Base-by-base conservation (phyloP, 2,329 filamentous ascomycete species). In the Diplodia intermedia region DNA sequence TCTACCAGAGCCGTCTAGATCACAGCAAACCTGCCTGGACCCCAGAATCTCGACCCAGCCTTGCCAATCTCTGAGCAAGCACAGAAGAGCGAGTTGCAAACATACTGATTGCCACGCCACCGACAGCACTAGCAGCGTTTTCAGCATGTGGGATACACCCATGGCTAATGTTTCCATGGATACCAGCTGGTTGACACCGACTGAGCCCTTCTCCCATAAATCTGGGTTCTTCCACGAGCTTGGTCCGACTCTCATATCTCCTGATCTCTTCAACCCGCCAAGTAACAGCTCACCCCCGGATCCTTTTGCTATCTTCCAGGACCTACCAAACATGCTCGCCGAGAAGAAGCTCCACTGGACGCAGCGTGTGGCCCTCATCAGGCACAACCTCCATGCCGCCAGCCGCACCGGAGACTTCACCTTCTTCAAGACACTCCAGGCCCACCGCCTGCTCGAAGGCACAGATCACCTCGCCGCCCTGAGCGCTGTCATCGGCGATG, bases 391-490 rank as follows among this genome's bases (percentile, higher is more conserved):
- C 38, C 80, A 82, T 70, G 73, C 77, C 9, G 80, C 81, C 18
- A 77, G 79, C 68, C 75, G 79, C 26, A 83, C 79, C 52, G 79
- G 79, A 55, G 80, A 82, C 71, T 83, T 81, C 69, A 79, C 76
- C 57, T 83, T 83, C 74, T 83, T 83, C 78, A 83, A 82, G 69
- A 77, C 77, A 1, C 77, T 83, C 26, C 82, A 83, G 72, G 81
- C 79, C 18, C 76, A 80, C 40, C 76, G 77, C 18, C 74, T 83
- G 60, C 74, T 82, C 61, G 80, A 82, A 66, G 80, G 81, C 31
- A 82, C 77, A 9, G 82, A 82, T 69, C 79, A 83, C 72, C 79
- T 82, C 4, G 80, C 80, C n/a, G 76, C 78, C 31, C 74, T 83
- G 53, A 75, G 77, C 20, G 75, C 76, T 0, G 72, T 75, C 4